phyloP scores from a whole-genome alignment of 352 stramenopile genomes.

The Phytophthora pseudosyringae region DNA sequence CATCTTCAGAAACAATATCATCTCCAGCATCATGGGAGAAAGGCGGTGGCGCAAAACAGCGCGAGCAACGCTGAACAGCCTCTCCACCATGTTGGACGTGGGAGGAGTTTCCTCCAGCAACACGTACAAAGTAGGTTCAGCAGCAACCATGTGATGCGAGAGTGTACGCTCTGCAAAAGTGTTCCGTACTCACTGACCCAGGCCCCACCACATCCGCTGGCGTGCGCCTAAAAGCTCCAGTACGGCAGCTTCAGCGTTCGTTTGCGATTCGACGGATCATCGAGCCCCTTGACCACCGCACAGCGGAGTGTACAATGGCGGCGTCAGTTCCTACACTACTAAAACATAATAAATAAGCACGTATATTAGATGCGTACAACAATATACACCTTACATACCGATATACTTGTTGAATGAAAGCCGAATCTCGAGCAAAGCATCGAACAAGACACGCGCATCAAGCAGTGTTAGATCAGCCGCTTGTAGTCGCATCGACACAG shows the following conservation, averaged over 20 bases:
- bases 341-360: slow-evolving; percentile 1
- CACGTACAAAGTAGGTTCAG: background rate
- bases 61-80: slow-evolving; percentile 9
- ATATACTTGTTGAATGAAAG: slow-evolving; percentile 15
- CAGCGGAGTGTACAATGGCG: slow-evolving; percentile 1
- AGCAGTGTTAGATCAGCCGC: background rate
- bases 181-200: background rate
- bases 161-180: slow-evolving; percentile 5
- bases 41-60: background rate
- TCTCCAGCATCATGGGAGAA: slow-evolving; percentile 11
- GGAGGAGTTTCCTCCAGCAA: background rate
- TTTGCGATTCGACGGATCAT: background rate
- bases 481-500: slow-evolving; percentile 4
- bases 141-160: slow-evolving; percentile 3
- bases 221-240: slow-evolving; percentile 2
- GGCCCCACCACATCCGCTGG: background rate
- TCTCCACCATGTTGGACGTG: slow-evolving; percentile 14
- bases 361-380: background rate
- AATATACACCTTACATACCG: slow-evolving; percentile 6
- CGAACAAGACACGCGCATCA: background rate
- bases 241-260: background rate
- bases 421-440: background rate
- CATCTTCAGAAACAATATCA: background rate
- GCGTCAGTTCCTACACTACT: slow-evolving; percentile 8
- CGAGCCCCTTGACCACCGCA: slow-evolving; percentile 12